Evolutionary conservation across 2,329 filamentous ascomycete species (phyloP), one percentile per base, ranked within the genome.

Genomic region (Cercospora beticola): DNA sequence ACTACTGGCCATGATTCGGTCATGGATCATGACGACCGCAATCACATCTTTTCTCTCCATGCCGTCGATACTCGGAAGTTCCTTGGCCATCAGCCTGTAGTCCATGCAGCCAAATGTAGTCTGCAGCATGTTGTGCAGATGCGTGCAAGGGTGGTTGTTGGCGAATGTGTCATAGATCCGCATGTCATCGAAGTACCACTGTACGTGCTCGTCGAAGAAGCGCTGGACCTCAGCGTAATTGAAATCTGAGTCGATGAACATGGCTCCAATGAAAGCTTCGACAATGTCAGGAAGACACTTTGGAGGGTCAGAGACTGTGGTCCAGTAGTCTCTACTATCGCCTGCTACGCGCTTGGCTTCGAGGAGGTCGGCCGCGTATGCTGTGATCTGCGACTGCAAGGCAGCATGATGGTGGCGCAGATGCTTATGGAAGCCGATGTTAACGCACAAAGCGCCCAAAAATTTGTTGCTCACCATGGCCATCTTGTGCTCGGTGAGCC

Each of bases 381-480:
- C 81, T 10, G 78, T 81, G 58, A 88, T 85, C 64, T 85, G 83
- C 18, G 78, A 71, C 78, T 81, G 75, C 8, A 91, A 84, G 5
- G 84, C 81, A 0, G 88, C 72, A 30, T 82, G 79, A 67, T 82
- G 81, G 65, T 83, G 82, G 3, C 84, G 86, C 16, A 98, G 81
- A 76, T 94, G 89, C 60, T 84, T 87, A 76, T 97, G 89, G 65
- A 98, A 90, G 0, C 87, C 90, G 0, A 98, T 86, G 59, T 88
- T 86, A 3, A 96, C 92, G 68, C 91, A 91, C 3, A 98, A 83
- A 18, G 89, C 92, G 1, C 92, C 93, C 1, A 97, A 85, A 76
- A 98, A 99, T 69, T 94, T 93, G 81, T 99, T 99, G 64, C 92
- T 95, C 0, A 95, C 94, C 92, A 99, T 97, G n/a, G 94, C 93